These are phyloP conservation scores for Madurella fahalii DNA, from an alignment of 2,329 filamentous ascomycete species.

Conservation along the genomic window DNA sequence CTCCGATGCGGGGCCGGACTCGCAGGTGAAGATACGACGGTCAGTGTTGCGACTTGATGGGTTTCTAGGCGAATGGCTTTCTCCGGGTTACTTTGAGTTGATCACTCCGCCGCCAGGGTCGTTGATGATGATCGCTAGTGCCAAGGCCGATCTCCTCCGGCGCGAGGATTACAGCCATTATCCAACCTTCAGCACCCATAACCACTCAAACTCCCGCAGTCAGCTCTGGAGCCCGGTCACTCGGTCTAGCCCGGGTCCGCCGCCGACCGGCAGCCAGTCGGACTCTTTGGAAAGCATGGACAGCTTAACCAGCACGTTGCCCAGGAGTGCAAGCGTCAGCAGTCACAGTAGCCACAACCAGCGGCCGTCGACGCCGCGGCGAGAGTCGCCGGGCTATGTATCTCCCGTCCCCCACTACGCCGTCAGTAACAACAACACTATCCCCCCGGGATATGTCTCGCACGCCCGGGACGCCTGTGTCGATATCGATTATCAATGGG, in stretches of 20 bases:
- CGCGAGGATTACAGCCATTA: slow-evolving; percentile 63
- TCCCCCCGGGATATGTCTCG: slow-evolving; percentile 81
- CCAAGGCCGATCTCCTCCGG: slow-evolving; percentile 80
- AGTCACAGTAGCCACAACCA: slow-evolving; percentile 23
- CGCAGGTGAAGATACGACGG: slow-evolving; percentile 41
- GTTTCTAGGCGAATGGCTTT: slow-evolving; percentile 93
- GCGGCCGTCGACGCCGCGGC: not conserved
- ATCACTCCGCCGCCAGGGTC: slow-evolving; percentile 87
- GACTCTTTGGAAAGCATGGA: slow-evolving; percentile 29
- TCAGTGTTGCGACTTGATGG: slow-evolving; percentile 77
- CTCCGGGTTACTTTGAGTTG: slow-evolving; percentile 85
- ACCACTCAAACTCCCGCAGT: slow-evolving; percentile 30
- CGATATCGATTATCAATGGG: slow-evolving; percentile 91
- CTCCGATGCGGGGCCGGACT: slow-evolving; percentile 12
- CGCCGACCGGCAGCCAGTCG: slow-evolving; percentile 2
- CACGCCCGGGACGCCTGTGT: slow-evolving; percentile 86
- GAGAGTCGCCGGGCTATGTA: slow-evolving; percentile 49
- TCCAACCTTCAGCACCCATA: slow-evolving; percentile 35
- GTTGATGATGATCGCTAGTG: slow-evolving; percentile 79
- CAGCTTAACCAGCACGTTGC: slow-evolving; percentile 34
- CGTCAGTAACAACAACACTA: slow-evolving; percentile 72
- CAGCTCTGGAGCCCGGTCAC: slow-evolving; percentile 36
- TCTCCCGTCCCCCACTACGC: slow-evolving; percentile 80
- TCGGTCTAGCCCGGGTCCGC: slow-evolving; percentile 19
- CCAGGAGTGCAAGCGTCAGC: slow-evolving; percentile 26